These are phyloP conservation scores for Trichoderma guizhouense DNA, from an alignment of 2,329 filamentous ascomycete genomes.

Conservation along the genomic window DNA sequence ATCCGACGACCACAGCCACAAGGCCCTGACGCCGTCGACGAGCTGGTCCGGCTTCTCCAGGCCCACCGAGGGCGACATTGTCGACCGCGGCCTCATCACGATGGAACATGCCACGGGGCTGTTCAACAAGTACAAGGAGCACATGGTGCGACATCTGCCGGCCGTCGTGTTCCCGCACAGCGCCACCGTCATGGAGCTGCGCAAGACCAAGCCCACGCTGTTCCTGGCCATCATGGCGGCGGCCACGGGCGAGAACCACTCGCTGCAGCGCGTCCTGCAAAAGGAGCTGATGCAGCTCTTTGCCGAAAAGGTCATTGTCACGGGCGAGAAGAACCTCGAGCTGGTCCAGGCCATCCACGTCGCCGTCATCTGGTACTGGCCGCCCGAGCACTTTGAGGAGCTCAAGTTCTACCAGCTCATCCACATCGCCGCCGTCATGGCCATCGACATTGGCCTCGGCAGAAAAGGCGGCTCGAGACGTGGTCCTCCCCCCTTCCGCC, in stretches of 20 bases:
- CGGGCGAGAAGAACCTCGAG: slow-evolving; percentile 78
- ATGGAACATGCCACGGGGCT: slow-evolving; percentile 53
- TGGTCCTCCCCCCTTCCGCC: slow-evolving; percentile 37
- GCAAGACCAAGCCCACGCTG: slow-evolving; percentile 59
- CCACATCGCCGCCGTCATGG: slow-evolving; percentile 77
- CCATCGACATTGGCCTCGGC: slow-evolving; percentile 77
- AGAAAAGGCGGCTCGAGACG: slow-evolving; percentile 29
- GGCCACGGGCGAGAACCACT: slow-evolving; percentile 55
- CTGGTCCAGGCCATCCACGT: slow-evolving; percentile 76
- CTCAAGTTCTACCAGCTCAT: slow-evolving; percentile 87
- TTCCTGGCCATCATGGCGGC: slow-evolving; percentile 70
- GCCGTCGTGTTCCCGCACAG: slow-evolving; percentile 57
- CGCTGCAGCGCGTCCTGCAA: slow-evolving; percentile 59
- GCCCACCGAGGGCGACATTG: slow-evolving; percentile 44
- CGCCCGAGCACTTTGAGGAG: slow-evolving; percentile 78
- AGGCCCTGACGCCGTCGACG: slow-evolving; percentile 1
- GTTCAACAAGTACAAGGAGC: slow-evolving; percentile 56
- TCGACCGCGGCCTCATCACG: slow-evolving; percentile 59
- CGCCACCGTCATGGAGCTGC: slow-evolving; percentile 53
- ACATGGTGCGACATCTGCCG: slow-evolving; percentile 60
- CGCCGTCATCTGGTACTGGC: slow-evolving; percentile 78
- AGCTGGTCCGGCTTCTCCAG: slow-evolving; percentile 15
- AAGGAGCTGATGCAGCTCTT: slow-evolving; percentile 69
- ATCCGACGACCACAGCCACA: neutral
- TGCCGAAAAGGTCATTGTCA: slow-evolving; percentile 69